Percentiles rank a stretch among this genome's conserved stretches.
These are phyloP conservation scores for Podaxis pistillaris DNA, from an alignment of 768 basidiomycete species.

Conservation along the genomic window DNA sequence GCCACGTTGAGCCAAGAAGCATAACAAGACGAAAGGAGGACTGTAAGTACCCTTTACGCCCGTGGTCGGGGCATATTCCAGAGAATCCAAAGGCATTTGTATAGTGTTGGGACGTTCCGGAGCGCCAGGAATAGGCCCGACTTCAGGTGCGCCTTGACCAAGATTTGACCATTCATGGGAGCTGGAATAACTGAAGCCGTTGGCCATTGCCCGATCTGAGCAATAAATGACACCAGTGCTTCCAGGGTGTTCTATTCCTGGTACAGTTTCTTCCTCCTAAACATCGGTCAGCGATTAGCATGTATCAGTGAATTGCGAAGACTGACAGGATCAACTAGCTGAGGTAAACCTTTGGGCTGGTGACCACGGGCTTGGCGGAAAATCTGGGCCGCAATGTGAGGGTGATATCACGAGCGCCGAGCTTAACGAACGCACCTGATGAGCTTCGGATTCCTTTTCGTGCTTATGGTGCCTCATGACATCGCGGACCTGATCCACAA, in stretches of 20 bases:
- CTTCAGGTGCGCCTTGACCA: slow-evolving; percentile 92
- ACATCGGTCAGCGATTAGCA: slow-evolving; percentile 8
- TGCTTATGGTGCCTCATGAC: slow-evolving; percentile 66
- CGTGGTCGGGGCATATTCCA: slow-evolving; percentile 92
- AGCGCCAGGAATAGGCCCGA: slow-evolving; percentile 79
- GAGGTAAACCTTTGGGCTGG: slow-evolving; percentile 63
- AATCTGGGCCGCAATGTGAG: slow-evolving; percentile 45
- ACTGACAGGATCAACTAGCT: slow-evolving; percentile 69
- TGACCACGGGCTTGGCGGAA: slow-evolving; percentile 74
- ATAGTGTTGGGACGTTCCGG: slow-evolving; percentile 65
- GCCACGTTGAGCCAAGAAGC: neutral
- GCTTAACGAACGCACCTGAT: slow-evolving; percentile 50
- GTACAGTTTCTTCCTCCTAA: slow-evolving; percentile 86
- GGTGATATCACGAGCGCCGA: slow-evolving; percentile 8
- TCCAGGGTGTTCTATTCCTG: slow-evolving; percentile 79
- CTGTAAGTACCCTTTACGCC: slow-evolving; percentile 69
- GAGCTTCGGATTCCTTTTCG: slow-evolving; percentile 87
- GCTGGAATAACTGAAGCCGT: slow-evolving; percentile 80
- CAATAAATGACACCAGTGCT: slow-evolving; percentile 76
- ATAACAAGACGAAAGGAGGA: neutral
- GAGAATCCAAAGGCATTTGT: slow-evolving; percentile 62
- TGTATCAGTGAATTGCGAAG: slow-evolving; percentile 6
- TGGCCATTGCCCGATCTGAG: slow-evolving; percentile 92
- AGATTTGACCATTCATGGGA: slow-evolving; percentile 85
- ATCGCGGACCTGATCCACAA: slow-evolving; percentile 63